phyloP scores from a whole-genome alignment of 305 asterid species.

The Stenogyne calaminthoides region DNA sequence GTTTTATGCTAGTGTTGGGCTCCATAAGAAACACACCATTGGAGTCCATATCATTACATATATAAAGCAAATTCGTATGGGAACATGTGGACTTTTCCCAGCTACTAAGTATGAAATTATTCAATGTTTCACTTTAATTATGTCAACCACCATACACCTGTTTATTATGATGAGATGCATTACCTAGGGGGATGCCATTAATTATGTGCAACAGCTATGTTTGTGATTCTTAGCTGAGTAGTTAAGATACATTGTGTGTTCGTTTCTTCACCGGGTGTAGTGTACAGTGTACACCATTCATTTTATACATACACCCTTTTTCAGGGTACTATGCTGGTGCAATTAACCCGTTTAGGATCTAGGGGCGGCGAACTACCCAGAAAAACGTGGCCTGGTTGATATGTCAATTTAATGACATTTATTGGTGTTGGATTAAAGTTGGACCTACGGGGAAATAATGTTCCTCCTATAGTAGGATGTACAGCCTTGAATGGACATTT shows the following conservation, averaged over 20 bases:
- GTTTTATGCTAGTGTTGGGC: too few relatives aligned
- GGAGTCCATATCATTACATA: too few relatives aligned
- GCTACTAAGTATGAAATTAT: background rate
- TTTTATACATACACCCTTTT: background rate
- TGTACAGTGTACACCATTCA: background rate
- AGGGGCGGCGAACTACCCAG: too few relatives aligned
- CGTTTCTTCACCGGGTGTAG: background rate
- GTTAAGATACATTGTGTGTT: background rate
- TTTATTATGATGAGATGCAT: background rate
- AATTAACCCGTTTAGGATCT: background rate
- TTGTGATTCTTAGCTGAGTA: background rate
- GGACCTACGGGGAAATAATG: background rate
- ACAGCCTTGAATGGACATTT: background rate
- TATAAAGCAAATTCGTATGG: background rate
- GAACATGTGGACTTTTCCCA: background rate
- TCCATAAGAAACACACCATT: too few relatives aligned
- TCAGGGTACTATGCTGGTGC: background rate
- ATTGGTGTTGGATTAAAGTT: background rate
- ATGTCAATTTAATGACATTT: background rate
- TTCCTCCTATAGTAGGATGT: background rate
- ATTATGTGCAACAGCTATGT: constrained; percentile 6
- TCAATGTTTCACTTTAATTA: background rate
- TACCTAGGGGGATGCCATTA: background rate
- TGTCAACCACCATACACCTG: background rate
- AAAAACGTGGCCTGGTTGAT: background rate